Percentiles rank a stretch among this genome's conserved stretches.
These are phyloP conservation scores for Rubia yunnanensis DNA, from an alignment of 257 asterid species.

Conservation along the genomic window DNA sequence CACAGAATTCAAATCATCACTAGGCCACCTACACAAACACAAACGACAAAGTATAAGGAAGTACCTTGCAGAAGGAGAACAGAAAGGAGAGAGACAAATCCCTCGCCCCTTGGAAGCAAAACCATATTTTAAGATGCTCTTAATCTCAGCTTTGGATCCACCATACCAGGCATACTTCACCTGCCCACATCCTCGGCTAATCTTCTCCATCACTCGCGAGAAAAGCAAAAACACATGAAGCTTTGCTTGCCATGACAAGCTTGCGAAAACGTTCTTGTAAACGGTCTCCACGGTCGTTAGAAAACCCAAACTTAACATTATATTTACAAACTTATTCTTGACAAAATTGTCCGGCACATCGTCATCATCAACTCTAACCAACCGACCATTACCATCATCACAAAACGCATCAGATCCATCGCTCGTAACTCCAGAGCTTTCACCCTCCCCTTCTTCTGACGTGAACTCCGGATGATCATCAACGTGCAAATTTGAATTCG, in stretches of 20 bases:
- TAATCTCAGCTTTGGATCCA: conserved; percentile 21
- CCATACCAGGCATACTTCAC: conserved; percentile 23
- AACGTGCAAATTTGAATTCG: not conserved
- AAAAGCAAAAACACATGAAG: conserved; percentile 6
- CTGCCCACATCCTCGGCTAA: conserved; percentile 9
- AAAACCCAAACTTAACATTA: conserved; percentile 10
- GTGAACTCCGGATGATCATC: not conserved
- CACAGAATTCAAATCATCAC: not conserved
- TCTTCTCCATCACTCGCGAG: conserved; percentile 1
- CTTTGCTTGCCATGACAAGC: conserved; percentile 7
- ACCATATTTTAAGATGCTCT: conserved; percentile 15
- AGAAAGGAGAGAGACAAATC: conserved; percentile 15
- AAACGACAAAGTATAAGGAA: not conserved
- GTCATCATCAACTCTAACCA: conserved; percentile 4
- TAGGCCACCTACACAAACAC: not conserved
- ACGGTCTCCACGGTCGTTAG: conserved; percentile 14
- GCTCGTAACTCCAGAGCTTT: not conserved
- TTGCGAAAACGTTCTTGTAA: conserved; percentile 4
- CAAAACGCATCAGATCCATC: not conserved
- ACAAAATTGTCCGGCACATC: not conserved
- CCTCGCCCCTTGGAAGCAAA: conserved; percentile 18
- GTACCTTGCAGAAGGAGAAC: conserved; percentile 12
- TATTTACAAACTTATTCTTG: not conserved
- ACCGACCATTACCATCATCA: not conserved
- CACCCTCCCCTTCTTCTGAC: conserved; percentile 19